phyloP scores from a whole-genome alignment of 495 filamentous ascomycete species.

The Penicillium atrosanguineum region DNA sequence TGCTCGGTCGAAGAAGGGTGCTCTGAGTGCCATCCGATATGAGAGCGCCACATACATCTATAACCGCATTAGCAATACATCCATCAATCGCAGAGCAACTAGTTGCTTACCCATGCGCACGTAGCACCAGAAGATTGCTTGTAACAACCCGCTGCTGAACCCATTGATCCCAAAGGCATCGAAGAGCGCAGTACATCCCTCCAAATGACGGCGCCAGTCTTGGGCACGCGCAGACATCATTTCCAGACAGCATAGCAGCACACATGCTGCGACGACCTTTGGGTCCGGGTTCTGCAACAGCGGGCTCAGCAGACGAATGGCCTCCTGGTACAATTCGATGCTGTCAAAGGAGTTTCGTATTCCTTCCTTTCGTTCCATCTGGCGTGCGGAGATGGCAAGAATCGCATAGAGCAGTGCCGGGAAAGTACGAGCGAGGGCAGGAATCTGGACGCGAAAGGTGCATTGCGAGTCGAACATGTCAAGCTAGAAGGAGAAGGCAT shows the following conservation, averaged over 20 bases:
- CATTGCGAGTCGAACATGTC: constrained; percentile 50
- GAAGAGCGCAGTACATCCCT: constrained; percentile 48
- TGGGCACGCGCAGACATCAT: constrained; percentile 49
- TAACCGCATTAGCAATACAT: constrained; percentile 2
- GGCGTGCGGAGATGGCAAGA: constrained; percentile 42
- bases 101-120: constrained; percentile 42
- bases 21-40: constrained; percentile 46
- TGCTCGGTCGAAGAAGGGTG: constrained; percentile 38
- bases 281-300: constrained; percentile 36
- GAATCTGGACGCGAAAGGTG: constrained; percentile 41
- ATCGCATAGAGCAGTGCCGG: constrained; percentile 41
- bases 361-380: constrained; percentile 41
- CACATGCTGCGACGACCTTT: constrained; percentile 39
- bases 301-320: constrained; percentile 39
- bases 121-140: constrained; percentile 51
- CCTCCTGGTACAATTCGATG: constrained; percentile 45
- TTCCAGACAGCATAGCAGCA: constrained; percentile 44
- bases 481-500: constrained; percentile 27
- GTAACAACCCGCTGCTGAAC: constrained; percentile 37
- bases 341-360: constrained; percentile 37
- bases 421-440: constrained; percentile 35
- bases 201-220: constrained; percentile 47
- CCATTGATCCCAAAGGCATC: constrained; percentile 42
- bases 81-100: background rate
- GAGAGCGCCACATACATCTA: constrained; percentile 47